Base-by-base conservation (phyloP, 2,329 filamentous ascomycete species). In the Penicillium sp. region DNA sequence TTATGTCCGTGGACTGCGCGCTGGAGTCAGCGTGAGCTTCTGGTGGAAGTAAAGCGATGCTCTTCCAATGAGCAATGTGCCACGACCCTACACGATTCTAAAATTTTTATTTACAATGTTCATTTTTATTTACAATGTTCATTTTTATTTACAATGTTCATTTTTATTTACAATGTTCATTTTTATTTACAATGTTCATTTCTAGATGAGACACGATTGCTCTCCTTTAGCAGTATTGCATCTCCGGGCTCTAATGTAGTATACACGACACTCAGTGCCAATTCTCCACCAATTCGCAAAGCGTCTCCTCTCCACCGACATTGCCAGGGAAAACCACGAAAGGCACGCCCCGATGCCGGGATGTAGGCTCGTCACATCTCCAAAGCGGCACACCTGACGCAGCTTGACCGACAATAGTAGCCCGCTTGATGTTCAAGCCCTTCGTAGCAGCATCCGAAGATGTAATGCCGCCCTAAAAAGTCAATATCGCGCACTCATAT, bases 21-120 rank as follows among this genome's bases (percentile, higher is more conserved):
- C 89, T 18, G 96, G 93, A 67, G 92, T 95, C 66, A 96, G 92
- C 61, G 91, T 97, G 12, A 96, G 91, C 67, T 97, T 96, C 67
- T 99, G 94, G 94, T 99, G 90, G 88, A 88, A 89, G 57, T 82
- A 65, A 71, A 71, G 28, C 18, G 10, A 34, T 26, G 26, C 18
- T 13, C 26, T 10, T 29, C 16, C 24, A 5, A 26, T 26, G 42
- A 44, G 23, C 13, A 23, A 49, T 36, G 42, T 16, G 16, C 44
- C 38, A 38, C 10, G 16, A 38, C 16, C 34, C 6, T 8, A n/a
- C 6, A 36, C 9, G 29, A 9, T 31, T 13, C 31, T 12, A 15
- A 4, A 15, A 4, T 21, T 23, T 9, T 39, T 16, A 39, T 39
- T 6, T 39, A 10, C 12, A 21, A 21, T n/a, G n/a, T n/a, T n/a